These are phyloP conservation scores for Kingdonia uniflora DNA, from an alignment of 164 flowering plant species.

Conservation along the genomic window DNA sequence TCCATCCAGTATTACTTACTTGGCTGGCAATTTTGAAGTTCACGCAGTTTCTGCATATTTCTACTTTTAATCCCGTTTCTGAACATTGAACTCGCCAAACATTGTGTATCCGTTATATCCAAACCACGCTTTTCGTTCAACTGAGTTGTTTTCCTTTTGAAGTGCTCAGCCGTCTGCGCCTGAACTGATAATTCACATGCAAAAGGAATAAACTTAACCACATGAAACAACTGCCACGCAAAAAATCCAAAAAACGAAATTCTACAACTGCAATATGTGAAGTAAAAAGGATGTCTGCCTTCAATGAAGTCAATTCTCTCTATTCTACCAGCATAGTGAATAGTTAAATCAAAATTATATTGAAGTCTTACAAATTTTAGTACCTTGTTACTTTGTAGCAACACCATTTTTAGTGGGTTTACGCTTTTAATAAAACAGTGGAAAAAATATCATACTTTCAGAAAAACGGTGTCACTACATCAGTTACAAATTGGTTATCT, in stretches of 20 bases:
- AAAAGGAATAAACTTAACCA: background rate
- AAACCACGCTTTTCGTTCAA: constrained; percentile 8
- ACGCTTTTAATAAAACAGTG: too few species aligned
- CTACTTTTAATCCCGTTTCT: constrained; percentile 51
- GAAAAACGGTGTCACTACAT: too few species aligned
- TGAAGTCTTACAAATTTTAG: too few species aligned
- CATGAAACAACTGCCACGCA: background rate
- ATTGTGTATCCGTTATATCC: constrained; percentile 4
- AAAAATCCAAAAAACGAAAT: background rate
- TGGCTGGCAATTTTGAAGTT: constrained; percentile 11
- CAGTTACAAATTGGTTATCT: too few species aligned
- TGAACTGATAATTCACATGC: constrained; percentile 36
- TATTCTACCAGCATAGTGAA: too few species aligned
- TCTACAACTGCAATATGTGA: too few species aligned
- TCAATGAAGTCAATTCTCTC: too few species aligned
- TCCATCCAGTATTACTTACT: background rate
- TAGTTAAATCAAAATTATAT: too few species aligned
- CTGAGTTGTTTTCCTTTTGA: constrained; percentile 30
- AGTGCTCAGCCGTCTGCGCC: constrained; percentile 52
- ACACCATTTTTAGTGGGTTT: too few species aligned
- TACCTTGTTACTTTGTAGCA: too few species aligned
- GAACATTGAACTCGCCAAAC: constrained; percentile 42
- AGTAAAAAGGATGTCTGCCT: too few species aligned
- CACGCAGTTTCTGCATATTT: constrained; percentile 28
- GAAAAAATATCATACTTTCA: too few species aligned